phyloP scores from a whole-genome alignment of 257 asterid species.

The Galeopsis tetrahit region DNA sequence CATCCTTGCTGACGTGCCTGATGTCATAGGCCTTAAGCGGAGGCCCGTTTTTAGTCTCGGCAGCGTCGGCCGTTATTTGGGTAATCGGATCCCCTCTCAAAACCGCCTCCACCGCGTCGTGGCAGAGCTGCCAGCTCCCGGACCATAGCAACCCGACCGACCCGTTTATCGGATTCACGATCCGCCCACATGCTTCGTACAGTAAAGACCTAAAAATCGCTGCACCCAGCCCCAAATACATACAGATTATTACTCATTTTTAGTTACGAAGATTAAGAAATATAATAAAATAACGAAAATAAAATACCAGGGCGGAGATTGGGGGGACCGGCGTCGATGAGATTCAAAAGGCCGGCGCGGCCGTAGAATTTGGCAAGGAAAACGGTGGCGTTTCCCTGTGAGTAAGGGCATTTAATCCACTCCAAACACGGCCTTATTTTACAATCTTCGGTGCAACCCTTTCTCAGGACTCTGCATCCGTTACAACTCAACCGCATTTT shows the following conservation, averaged over 20 bases:
- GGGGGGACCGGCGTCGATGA: conserved; percentile 71
- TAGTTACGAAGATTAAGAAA: too few relatives aligned
- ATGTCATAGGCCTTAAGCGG: conserved; percentile 70
- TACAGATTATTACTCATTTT: too few relatives aligned
- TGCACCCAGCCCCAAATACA: conserved; percentile 30
- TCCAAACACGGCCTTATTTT: conserved; percentile 77
- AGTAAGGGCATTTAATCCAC: conserved; percentile 66
- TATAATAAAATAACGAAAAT: too few relatives aligned
- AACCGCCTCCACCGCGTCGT: conserved; percentile 79
- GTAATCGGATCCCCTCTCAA: conserved; percentile 64
- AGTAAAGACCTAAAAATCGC: conserved; percentile 73
- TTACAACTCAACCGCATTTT: conserved; percentile 84
- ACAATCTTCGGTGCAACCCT: conserved; percentile 81
- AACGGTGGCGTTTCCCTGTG: conserved; percentile 88
- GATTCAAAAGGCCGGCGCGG: conserved; percentile 87
- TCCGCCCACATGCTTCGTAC: conserved; percentile 89
- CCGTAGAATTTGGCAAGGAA: conserved; percentile 90
- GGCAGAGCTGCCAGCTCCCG: conserved; percentile 85
- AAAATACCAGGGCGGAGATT: conserved; percentile 73
- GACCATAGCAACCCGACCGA: conserved; percentile 84
- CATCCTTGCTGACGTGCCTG: conserved; percentile 62
- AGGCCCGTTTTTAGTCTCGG: conserved; percentile 57
- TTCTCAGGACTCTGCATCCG: conserved; percentile 84
- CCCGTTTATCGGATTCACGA: conserved; percentile 81
- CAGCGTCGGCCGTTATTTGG: conserved; percentile 52